Base-by-base conservation (phyloP, 192 early-diverging fungal species). In the Globomyces pollinis-pini region DNA sequence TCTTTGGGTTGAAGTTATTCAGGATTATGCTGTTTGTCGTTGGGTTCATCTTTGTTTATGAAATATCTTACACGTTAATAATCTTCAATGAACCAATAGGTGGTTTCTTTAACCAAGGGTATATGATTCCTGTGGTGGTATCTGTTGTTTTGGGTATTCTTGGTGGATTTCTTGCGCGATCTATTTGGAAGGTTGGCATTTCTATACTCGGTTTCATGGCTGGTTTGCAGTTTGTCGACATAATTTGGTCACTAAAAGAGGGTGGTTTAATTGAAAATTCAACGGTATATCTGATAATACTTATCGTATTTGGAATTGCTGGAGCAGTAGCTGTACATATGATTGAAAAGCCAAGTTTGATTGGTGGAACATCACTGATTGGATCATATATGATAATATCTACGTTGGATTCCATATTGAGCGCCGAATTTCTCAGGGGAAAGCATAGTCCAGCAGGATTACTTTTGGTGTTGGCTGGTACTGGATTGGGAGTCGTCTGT, bases 331-430 rank as follows among this genome's bases (percentile, higher is more conserved):
- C 38, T 30, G 49, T 60, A 38, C 31, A 51, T 24, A 13, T 70
- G 8, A 38, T 71, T 24, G 63, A 74, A 35, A 71, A 62, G 34
- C 29, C 24, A 9, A 18, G 53, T 24, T 29, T 74, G 32, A 66
- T 71, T 21, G 55, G 64, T n/a, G 51, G 55, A 3, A 71, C 72
- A n/a, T 33, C 56, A 18, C 29, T 74, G 15, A 36, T 60, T n/a
- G 72, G 72, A 4, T 42, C 72, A 1, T 61, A 71, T n/a, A n/a
- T n/a, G n/a, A n/a, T n/a, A n/a, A n/a, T n/a, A n/a, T n/a, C n/a
- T n/a, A n/a, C n/a, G n/a, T n/a, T n/a, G n/a, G n/a, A n/a, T n/a
- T n/a, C n/a, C n/a, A n/a, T n/a, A n/a, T n/a, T n/a, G n/a, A n/a
- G n/a, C n/a, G n/a, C n/a, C n/a, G n/a, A n/a, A n/a, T n/a, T n/a